These are phyloP conservation scores for Sarocladium strictum DNA, from an alignment of 2,329 filamentous ascomycete species.

Conservation along the genomic window DNA sequence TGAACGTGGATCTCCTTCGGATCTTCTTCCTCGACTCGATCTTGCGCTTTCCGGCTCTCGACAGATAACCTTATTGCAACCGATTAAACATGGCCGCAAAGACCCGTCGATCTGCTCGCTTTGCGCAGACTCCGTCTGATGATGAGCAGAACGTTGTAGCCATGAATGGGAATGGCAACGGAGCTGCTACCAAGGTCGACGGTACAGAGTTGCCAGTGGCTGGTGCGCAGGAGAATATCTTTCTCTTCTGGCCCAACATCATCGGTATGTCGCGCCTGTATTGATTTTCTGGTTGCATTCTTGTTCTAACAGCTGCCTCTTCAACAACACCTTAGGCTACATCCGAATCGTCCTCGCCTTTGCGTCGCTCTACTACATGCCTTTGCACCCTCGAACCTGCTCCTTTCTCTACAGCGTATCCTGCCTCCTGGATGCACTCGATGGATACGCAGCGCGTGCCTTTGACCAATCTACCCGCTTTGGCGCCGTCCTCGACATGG, in stretches of 20 bases:
- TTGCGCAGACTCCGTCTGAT: constrained; percentile 18
- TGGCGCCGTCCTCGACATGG: constrained; percentile 96
- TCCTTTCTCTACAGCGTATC: constrained; percentile 87
- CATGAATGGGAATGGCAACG: constrained; percentile 41
- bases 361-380: constrained; percentile 98
- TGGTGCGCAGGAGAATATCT: constrained; percentile 61
- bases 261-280: constrained; percentile 56
- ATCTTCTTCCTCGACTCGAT: not conserved
- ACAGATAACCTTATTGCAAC: not conserved
- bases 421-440: constrained; percentile 89
- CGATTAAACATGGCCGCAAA: constrained; percentile 29
- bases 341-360: constrained; percentile 73
- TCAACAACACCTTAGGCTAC: constrained; percentile 62
- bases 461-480: constrained; percentile 92
- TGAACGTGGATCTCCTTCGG: no score
- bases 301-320: no score
- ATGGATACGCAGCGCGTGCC: constrained; percentile 77
- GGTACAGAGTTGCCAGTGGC: not conserved
- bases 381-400: constrained; percentile 93
- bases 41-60: not conserved
- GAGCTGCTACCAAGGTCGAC: constrained; percentile 27
- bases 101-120: constrained; percentile 30
- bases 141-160: constrained; percentile 22
- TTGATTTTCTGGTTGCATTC: no score
- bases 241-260: constrained; percentile 74